Evolutionary conservation across 441 rosid species (phyloP).

Genomic region (Populus hybrid): DNA sequence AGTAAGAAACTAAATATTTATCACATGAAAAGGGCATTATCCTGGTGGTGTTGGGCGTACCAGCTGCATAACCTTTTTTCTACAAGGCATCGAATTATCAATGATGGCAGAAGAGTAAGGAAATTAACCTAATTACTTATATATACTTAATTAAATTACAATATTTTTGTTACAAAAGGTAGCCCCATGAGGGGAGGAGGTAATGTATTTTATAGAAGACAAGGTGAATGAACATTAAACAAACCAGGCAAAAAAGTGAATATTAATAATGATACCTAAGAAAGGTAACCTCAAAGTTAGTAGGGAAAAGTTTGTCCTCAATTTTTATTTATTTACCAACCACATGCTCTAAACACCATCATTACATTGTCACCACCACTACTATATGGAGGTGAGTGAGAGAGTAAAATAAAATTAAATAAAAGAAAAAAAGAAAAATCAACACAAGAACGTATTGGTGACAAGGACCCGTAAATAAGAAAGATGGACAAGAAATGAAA

Average conservation of each 20-base stretch:
- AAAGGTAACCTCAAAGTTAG: slow-evolving; percentile 7
- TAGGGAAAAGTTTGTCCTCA: neutral
- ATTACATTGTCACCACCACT: neutral
- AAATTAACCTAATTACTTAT: too few relatives aligned
- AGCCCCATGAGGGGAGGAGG: too few relatives aligned
- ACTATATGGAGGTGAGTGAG: neutral
- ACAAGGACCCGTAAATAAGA: neutral
- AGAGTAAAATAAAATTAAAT: neutral
- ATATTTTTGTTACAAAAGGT: too few relatives aligned
- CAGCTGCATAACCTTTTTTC: too few relatives aligned
- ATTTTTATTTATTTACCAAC: neutral
- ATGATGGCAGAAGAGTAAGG: too few relatives aligned
- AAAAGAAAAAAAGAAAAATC: neutral
- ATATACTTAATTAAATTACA: too few relatives aligned
- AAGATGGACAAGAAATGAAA: neutral
- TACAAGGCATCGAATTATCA: too few relatives aligned
- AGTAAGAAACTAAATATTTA: too few relatives aligned
- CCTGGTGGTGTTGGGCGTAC: too few relatives aligned
- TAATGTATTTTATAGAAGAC: too few relatives aligned
- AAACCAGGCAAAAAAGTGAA: neutral
- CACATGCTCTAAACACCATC: slow-evolving; percentile 5
- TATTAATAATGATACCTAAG: neutral
- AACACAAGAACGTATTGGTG: neutral
- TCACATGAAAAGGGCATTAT: too few relatives aligned
- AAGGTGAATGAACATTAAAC: too few relatives aligned